phyloP scores from a whole-genome alignment of 2,329 filamentous ascomycete genomes.

The Dothistroma septosporum region DNA sequence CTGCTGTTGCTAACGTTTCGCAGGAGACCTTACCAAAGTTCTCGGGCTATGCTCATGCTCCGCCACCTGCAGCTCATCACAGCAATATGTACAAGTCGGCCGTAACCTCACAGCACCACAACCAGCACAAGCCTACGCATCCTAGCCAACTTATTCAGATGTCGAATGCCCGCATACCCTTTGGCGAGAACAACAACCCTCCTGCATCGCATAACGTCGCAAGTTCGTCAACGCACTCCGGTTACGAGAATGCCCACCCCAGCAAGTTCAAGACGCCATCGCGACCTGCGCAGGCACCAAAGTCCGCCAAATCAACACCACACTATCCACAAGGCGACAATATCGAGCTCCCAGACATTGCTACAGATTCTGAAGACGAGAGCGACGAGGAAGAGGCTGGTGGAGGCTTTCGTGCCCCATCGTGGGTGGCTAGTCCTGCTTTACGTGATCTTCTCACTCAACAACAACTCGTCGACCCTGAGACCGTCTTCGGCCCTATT shows the following conservation, averaged over 20 bases:
- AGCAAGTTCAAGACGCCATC: constrained; percentile 64
- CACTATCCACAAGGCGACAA: constrained; percentile 83
- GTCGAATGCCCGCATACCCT: constrained; percentile 83
- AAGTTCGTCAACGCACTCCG: constrained; percentile 24
- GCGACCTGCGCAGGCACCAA: constrained; percentile 47
- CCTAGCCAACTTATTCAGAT: constrained; percentile 83
- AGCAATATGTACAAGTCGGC: constrained; percentile 60
- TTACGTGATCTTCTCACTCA: constrained; percentile 69
- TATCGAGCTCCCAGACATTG: constrained; percentile 90
- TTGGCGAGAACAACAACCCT: constrained; percentile 65
- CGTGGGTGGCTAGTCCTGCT: constrained; percentile 86
- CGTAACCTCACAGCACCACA: constrained; percentile 63
- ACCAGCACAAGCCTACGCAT: constrained; percentile 53
- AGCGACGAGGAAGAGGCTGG: constrained; percentile 54
- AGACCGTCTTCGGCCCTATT: constrained; percentile 83
- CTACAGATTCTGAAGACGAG: constrained; percentile 89
- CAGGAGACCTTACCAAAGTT: constrained; percentile 61
- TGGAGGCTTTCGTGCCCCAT: constrained; percentile 60
- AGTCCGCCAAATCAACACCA: constrained; percentile 70
- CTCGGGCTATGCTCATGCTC: constrained; percentile 58
- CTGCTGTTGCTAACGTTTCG: constrained; percentile 1
- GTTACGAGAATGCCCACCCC: constrained; percentile 8
- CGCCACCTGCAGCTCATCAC: constrained; percentile 50
- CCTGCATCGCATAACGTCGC: constrained; percentile 30
- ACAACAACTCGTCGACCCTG: constrained; percentile 82